Evolutionary conservation across 495 filamentous ascomycete species (phyloP).

Genomic region (Daldinia grandis): DNA sequence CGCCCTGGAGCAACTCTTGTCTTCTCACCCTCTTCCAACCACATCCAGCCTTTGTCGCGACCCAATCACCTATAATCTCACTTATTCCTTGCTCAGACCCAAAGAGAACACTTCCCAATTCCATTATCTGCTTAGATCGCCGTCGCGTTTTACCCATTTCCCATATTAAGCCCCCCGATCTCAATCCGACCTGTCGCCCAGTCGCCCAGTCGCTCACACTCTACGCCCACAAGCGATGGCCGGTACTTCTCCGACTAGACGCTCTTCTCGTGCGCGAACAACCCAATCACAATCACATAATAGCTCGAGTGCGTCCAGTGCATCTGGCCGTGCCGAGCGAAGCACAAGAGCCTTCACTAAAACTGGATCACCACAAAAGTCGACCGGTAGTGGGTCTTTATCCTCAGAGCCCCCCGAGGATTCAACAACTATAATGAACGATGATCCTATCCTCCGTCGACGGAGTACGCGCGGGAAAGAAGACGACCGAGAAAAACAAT

Average conservation of each 20-base stretch:
- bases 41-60: slow-evolving; percentile 37
- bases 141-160: slow-evolving; percentile 14
- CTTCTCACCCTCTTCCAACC: slow-evolving; percentile 31
- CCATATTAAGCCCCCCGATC: slow-evolving; percentile 15
- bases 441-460: slow-evolving; percentile 58
- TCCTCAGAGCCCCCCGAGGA: slow-evolving; percentile 86
- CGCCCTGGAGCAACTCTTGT: slow-evolving; percentile 26
- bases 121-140: slow-evolving; percentile 12
- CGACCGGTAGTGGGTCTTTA: slow-evolving; percentile 72
- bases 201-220: slow-evolving; percentile 40
- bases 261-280: slow-evolving; percentile 89
- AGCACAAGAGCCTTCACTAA: slow-evolving; percentile 76
- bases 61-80: slow-evolving; percentile 33
- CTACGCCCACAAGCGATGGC: slow-evolving; percentile 56
- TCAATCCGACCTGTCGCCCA: slow-evolving; percentile 41
- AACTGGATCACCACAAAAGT: slow-evolving; percentile 74
- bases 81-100: slow-evolving; percentile 11
- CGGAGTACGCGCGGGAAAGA: slow-evolving; percentile 69
- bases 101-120: slow-evolving; percentile 15
- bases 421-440: slow-evolving; percentile 45
- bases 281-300: slow-evolving; percentile 80
- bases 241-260: slow-evolving; percentile 72
- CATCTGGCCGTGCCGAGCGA: slow-evolving; percentile 69
- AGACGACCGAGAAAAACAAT: slow-evolving; percentile 49
- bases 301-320: slow-evolving; percentile 78